Evolutionary conservation across 208 protist species (phyloP), one percentile per base, ranked within the genome.

Genomic region (Wallacemonas sp.): DNA sequence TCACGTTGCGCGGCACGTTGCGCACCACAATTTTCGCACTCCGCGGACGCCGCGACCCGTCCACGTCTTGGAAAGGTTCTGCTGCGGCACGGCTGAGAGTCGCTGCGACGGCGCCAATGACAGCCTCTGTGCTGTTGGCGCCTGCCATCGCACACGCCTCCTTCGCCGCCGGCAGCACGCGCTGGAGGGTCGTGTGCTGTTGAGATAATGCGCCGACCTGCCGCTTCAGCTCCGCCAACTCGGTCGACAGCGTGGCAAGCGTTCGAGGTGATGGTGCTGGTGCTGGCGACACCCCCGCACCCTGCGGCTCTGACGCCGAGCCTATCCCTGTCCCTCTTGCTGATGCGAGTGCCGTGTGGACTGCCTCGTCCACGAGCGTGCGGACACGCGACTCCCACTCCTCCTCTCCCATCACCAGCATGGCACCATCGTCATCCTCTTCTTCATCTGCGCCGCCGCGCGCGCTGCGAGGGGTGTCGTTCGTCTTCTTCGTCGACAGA

Each of bases 1-100:
- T 80, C 45, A 84, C 64, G 66, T 81, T 89, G 39, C 75, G 64
- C 21, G 86, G 86, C 2, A 92, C 55, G 55, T 84, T 77, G 62
- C 78, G 80, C 38, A 92, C 42, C 5, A 75, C 41, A 22, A 92
- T 70, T 21, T 59, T 60, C 61, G 88, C 73, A 47, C 86, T 80
- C 19, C 69, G 49, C 9, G 84, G 64, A 17, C 80, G 77, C 19
- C 73, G 78, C 2, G 59, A 68, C 12, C 86, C 86, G 6, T 71
- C 45, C 21, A 66, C 74, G 41, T 92, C 86, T 26, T 68, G 77
- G 66, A 83, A 89, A 14, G 79, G 75, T 53, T 70, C 62, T 19
- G 71, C 62, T 2, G 62, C 73, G 24, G 53, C 66, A 17, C 65
- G 49, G n/a, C 39, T 26, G 26, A 84, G 31, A 62, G 65, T 68